Base-by-base conservation (phyloP, 805 yeast genomes). In the Kluyveromyces wickerhamii region DNA sequence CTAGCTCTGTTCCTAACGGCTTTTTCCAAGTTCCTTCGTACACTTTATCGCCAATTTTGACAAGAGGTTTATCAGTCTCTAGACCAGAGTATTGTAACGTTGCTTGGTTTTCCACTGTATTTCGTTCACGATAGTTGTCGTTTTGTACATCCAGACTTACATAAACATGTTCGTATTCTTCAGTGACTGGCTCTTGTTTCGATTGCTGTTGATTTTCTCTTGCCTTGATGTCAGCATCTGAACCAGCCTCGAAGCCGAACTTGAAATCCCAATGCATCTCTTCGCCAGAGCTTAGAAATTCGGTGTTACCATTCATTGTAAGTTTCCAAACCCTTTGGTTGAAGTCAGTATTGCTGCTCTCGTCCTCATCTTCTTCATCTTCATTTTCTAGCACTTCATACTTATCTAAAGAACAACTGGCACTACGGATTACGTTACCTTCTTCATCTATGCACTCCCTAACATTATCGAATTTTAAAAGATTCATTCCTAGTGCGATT, bases 211-310 rank as follows among this genome's bases (percentile, higher is more conserved):
- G 49, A 19, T 47, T 54, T 42, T 44, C 50, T 51, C 87, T 68
- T 11, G 72, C 71, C 44, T 71, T 74, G 35, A 86, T 75, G 57
- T 87, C 96, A 33, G 80, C 94, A 43, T 79, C 85, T 3, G 94
- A 82, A 8, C 96, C 96, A 5, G 96, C 95, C 60, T 85, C 95
- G 45, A 73, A 79, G 13, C 74, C 75, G 37, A 66, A 66, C 49
- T 72, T 74, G 63, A 87, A 89, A 47, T 79, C 75, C 96, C 96
- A 88, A 52, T 84, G 79, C 94, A 86, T 85, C 56, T 87, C 96
- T 49, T 88, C 92, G 6, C 97, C 97, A 5, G 68, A 59, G 5
- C 71, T 55, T 41, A 89, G 63, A 48, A 79, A 87, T 28, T 71
- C 76, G 6, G 85, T 74, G 42, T 74, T 69, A 4, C 96, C 96